A percentile compares a stretch with the other conserved stretches of the same genome.
Evolutionary conservation across 179 eudicot genomes (phyloP).

Genomic region (Spinacia oleracea): DNA sequence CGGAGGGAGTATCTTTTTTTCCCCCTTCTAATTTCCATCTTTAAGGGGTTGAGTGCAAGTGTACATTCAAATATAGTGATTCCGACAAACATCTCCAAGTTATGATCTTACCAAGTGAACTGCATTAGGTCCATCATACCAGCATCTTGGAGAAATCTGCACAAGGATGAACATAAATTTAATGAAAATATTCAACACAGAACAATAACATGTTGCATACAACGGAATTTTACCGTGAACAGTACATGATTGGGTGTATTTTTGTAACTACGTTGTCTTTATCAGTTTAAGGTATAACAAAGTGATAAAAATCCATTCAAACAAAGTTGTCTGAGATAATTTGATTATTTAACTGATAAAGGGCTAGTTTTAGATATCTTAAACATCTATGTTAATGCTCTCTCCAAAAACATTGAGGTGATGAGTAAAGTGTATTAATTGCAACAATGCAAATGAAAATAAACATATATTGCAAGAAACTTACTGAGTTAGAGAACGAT

Average conservation of each 20-base stretch:
- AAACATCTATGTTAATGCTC: background rate
- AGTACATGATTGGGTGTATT: background rate
- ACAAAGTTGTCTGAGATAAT: background rate
- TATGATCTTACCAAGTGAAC: constrained; percentile 66
- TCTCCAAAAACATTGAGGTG: background rate
- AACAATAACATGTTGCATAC: constrained; percentile 4
- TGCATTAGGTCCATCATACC: constrained; percentile 91
- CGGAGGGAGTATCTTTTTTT: too few species aligned
- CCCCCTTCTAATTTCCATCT: background rate
- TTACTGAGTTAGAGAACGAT: constrained; percentile 81
- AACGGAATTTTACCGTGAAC: background rate
- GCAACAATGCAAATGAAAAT: background rate
- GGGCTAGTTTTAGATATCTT: background rate
- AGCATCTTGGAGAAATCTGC: constrained; percentile 91
- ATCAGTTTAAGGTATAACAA: too few species aligned
- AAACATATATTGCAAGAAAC: constrained; percentile 24
- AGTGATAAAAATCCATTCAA: background rate
- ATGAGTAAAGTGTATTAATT: background rate
- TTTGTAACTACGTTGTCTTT: too few species aligned
- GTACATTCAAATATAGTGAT: background rate
- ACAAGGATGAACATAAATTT: background rate
- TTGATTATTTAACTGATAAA: background rate
- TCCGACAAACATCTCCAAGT: background rate
- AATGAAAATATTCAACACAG: background rate
- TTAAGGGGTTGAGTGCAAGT: background rate